Conservation (phyloP, 441 rosid genomes). For the Rhodomyrtus psidioides region DNA sequence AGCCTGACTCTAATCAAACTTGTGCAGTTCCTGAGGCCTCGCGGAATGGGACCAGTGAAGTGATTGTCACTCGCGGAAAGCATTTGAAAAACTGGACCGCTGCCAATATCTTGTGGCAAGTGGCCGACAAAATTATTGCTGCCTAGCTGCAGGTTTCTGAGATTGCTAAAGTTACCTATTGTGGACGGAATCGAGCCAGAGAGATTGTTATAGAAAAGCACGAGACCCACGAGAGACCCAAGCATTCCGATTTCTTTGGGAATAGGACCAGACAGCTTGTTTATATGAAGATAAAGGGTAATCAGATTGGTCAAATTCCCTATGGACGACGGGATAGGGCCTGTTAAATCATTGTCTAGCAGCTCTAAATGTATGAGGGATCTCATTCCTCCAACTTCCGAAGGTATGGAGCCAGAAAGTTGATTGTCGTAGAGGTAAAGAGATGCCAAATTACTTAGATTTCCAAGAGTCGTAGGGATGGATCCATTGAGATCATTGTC, state of each 20-base stretch:
- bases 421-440: not conserved
- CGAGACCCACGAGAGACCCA: fast-evolving
- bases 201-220: fast-evolving
- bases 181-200: not conserved
- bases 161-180: not conserved
- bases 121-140: too few relatives aligned
- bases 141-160: not conserved
- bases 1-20: too few relatives aligned
- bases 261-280: not conserved
- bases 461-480: not conserved
- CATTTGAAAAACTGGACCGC: too few relatives aligned
- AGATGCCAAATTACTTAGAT: not conserved
- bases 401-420: not conserved
- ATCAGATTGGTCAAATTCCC: slow-evolving; percentile 1
- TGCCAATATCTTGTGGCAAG: too few relatives aligned
- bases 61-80: too few relatives aligned
- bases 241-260: not conserved
- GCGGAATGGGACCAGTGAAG: too few relatives aligned
- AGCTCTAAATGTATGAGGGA: not conserved
- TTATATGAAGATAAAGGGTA: fast-evolving
- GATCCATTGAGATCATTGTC: not conserved
- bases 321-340: not conserved
- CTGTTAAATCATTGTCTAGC: too few relatives aligned
- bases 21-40: too few relatives aligned
- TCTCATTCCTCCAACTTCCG: not conserved